phyloP scores from a whole-genome alignment of 345 rosid genomes.

The Eucalyptus erythrocorys region DNA sequence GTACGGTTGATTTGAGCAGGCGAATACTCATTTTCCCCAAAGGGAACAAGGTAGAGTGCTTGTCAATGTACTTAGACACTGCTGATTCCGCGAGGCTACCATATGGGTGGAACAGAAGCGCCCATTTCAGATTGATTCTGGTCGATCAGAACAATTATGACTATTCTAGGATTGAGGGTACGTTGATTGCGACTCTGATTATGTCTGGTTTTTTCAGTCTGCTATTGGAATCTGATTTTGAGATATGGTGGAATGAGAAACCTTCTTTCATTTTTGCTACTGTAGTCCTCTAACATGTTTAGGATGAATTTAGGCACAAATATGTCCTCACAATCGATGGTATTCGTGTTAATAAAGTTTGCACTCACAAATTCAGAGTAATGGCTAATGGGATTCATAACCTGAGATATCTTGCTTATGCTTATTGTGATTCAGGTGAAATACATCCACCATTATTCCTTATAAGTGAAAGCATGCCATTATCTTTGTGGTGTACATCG shows the following conservation, averaged over 20 bases:
- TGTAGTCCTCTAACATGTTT: not conserved
- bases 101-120: slow-evolving; percentile 8
- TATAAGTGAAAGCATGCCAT: not conserved
- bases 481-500: not conserved
- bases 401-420: not conserved
- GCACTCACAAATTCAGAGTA: not conserved
- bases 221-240: not conserved
- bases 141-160: not conserved
- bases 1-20: slow-evolving; percentile 21
- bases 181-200: not conserved
- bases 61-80: slow-evolving; percentile 9
- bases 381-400: not conserved
- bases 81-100: slow-evolving; percentile 8
- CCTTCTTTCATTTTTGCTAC: not conserved
- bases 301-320: not conserved
- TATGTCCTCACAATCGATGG: not conserved
- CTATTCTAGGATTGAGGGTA: not conserved
- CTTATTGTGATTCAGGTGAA: not conserved
- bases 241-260: not conserved
- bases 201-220: not conserved
- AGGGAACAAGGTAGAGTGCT: slow-evolving; percentile 1
- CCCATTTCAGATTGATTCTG: slow-evolving; percentile 2
- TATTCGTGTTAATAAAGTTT: not conserved
- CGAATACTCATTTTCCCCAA: slow-evolving; percentile 3
- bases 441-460: not conserved